These are phyloP conservation scores for Xylariales sp. DNA, from an alignment of 2,329 filamentous ascomycete species.

Conservation along the genomic window DNA sequence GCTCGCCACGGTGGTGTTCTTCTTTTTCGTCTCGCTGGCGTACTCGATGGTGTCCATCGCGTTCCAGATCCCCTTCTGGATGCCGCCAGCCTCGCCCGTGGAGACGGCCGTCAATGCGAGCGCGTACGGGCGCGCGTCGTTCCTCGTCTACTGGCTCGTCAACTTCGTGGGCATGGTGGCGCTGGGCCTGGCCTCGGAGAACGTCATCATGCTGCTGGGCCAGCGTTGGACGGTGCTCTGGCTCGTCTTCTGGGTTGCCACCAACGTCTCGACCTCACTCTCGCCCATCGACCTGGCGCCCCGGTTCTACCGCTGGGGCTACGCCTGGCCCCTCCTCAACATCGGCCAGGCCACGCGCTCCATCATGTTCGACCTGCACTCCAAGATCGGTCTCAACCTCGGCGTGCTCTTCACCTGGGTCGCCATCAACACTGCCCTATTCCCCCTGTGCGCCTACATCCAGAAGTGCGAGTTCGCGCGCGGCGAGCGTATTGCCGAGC, in stretches of 20 bases:
- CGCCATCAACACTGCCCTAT: conserved; percentile 46
- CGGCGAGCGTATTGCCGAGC: conserved; percentile 19
- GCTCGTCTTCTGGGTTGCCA: conserved; percentile 65
- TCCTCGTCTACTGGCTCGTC: conserved; percentile 60
- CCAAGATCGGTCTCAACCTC: conserved; percentile 55
- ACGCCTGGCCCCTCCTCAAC: conserved; percentile 60
- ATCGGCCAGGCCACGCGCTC: conserved; percentile 56
- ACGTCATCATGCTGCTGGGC: conserved; percentile 58
- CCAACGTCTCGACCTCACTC: conserved; percentile 58
- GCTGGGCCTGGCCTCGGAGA: conserved; percentile 60
- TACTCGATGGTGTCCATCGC: conserved; percentile 61
- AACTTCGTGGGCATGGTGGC: conserved; percentile 61
- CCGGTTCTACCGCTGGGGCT: conserved; percentile 57
- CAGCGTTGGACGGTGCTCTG: conserved; percentile 57
- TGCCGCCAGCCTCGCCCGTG: conserved; percentile 33
- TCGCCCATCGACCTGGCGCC: conserved; percentile 56
- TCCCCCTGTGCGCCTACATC: conserved; percentile 42
- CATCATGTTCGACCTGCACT: conserved; percentile 58
- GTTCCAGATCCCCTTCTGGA: conserved; percentile 59
- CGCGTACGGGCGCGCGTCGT: conserved; percentile 53
- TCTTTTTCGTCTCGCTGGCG: conserved; percentile 57
- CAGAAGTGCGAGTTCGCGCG: conserved; percentile 35
- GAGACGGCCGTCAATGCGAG: conserved; percentile 35
- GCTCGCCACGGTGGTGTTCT: conserved; percentile 49
- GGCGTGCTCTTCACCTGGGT: conserved; percentile 56